These are phyloP conservation scores for Pezicula carpinea DNA, from an alignment of 2,329 filamentous ascomycete species.

Conservation along the genomic window DNA sequence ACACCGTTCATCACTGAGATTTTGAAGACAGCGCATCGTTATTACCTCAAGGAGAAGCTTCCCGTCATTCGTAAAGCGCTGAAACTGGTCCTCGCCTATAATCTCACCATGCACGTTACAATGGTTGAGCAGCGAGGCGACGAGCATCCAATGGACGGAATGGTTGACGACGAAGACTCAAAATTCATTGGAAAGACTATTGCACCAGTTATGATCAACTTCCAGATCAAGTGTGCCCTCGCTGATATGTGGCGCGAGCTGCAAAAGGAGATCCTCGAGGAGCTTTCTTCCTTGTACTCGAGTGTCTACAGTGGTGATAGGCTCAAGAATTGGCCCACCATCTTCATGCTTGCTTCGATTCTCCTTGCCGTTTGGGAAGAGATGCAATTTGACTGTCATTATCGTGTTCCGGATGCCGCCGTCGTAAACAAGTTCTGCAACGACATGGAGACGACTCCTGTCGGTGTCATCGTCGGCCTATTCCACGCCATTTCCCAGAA, in stretches of 20 bases:
- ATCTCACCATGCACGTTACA: conserved; percentile 89
- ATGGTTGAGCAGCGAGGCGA: conserved; percentile 86
- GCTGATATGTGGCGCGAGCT: conserved; percentile 98
- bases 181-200: conserved; percentile 88
- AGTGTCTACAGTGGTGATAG: conserved; percentile 97
- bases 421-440: conserved; percentile 91
- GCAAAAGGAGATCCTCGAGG: conserved; percentile 92
- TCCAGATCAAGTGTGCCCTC: conserved; percentile 96
- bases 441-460: conserved; percentile 94
- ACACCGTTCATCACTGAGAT: conserved; percentile 95
- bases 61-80: conserved; percentile 91
- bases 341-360: conserved; percentile 94
- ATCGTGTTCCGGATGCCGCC: conserved; percentile 78
- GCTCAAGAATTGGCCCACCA: conserved; percentile 98
- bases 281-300: conserved; percentile 89
- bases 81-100: conserved; percentile 93
- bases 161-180: conserved; percentile 80
- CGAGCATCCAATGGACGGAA: conserved; percentile 71
- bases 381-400: conserved; percentile 98
- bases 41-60: conserved; percentile 82
- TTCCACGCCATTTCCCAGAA: conserved; percentile 99
- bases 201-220: conserved; percentile 98
- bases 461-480: conserved; percentile 91
- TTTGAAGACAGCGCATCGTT: conserved; percentile 91
- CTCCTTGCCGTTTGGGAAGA: conserved; percentile 94